Base-by-base conservation (phyloP, 805 yeast species). In the Alloascoidea hylecoeti region DNA sequence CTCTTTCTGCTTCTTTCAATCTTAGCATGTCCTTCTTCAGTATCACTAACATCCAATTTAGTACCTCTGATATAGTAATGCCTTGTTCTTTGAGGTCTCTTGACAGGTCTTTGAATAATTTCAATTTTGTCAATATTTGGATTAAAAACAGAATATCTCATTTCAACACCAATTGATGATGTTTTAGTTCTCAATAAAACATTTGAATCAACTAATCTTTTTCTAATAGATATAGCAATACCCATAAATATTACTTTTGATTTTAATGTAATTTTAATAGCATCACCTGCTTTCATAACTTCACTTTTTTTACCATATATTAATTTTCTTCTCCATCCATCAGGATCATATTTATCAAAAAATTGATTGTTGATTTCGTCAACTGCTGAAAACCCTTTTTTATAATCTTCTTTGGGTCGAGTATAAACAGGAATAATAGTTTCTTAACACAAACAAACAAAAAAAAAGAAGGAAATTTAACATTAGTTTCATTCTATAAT, bases 51-150 rank as follows among this genome's bases (percentile, higher is more conserved):
- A 58, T 82, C 94, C 57, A 75, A 58, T 53, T 70, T 73, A 37
- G 80, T 67, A 57, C 69, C 74, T 65, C 88, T 75, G 53, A 82
- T 80, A 57, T 78, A 82, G 61, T 72, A 81, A 45, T 78, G 89
- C 61, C 77, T 81, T 56, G 70, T 70, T 70, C 88, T 75, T 43
- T 62, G 58, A 57, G 73, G 68, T 58, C 77, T 34, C 9, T 16
- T 75, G 41, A 64, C 67, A 43, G 83, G 82, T 58, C 72, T 75
- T 57, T 75, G 68, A 41, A 82, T 51, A 18, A 79, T 54, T 52
- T 82, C 92, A 38, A 81, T 64, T 58, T 81, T 73, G 42, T 73
- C 67, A 39, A 82, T 64, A 39, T 71, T 63, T 9, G 92, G 92
- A 41, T 75, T 75, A 59, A 65, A 82, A 16, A 82, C 51, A 15